Conservation (phyloP, 1,284 basidiomycete genomes). For the Cerrena zonata region DNA sequence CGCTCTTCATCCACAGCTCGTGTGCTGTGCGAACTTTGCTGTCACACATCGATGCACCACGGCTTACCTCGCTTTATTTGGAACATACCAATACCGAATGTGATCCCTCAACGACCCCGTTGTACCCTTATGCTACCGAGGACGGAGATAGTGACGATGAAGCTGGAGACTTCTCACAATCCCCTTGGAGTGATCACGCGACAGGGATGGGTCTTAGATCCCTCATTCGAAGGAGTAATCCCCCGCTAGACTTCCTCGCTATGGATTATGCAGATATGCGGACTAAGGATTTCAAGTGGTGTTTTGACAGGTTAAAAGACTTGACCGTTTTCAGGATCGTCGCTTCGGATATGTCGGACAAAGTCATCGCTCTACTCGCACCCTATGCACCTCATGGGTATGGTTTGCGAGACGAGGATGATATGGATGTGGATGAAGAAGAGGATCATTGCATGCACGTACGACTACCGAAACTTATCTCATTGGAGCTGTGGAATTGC, state of each 20-base stretch:
- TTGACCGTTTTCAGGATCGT: conserved; percentile 64
- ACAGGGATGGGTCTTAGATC: conserved; percentile 72
- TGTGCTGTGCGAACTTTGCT: conserved; percentile 60
- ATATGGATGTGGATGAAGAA: conserved; percentile 6
- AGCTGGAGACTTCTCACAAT: conserved; percentile 64
- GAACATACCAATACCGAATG: conserved; percentile 62
- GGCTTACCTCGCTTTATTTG: conserved; percentile 53
- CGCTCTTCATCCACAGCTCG: conserved; percentile 49
- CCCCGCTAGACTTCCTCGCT: conserved; percentile 56
- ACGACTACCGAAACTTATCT: conserved; percentile 48
- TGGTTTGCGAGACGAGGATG: conserved; percentile 7
- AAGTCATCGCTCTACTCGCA: conserved; percentile 52
- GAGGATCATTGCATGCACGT: conserved; percentile 23
- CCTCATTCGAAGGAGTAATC: conserved; percentile 50
- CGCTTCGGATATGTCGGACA: conserved; percentile 73
- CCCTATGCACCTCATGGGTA: conserved; percentile 27
- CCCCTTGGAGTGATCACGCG: conserved; percentile 66
- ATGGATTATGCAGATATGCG: conserved; percentile 78
- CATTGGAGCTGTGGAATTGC: conserved; percentile 53
- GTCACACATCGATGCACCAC: conserved; percentile 52
- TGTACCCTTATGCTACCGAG: conserved; percentile 14
- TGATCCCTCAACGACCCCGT: conserved; percentile 28
- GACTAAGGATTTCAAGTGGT: conserved; percentile 67
- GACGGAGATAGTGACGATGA: conserved; percentile 69
- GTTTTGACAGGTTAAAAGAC: conserved; percentile 48